These are phyloP conservation scores for Trichoderma sp. DNA, from an alignment of 2,329 filamentous ascomycete genomes.

Conservation along the genomic window DNA sequence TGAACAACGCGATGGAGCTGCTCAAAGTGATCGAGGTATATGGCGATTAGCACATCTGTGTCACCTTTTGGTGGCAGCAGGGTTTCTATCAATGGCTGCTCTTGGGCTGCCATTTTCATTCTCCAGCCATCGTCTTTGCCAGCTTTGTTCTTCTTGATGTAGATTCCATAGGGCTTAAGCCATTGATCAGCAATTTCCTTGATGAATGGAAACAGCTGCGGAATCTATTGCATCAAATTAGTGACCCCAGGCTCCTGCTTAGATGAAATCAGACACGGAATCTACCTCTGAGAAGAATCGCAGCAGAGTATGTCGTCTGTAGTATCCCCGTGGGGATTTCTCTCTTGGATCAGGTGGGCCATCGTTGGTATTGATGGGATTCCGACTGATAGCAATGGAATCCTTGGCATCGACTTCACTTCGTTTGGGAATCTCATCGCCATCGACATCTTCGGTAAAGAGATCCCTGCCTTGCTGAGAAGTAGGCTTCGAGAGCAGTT, in stretches of 20 bases:
- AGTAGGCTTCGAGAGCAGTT: not conserved
- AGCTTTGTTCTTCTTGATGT: constrained; percentile 7
- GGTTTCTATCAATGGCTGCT: not conserved
- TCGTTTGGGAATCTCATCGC: not conserved
- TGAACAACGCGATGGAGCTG: constrained; percentile 7
- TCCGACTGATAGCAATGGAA: not conserved
- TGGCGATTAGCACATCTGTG: constrained; percentile 1
- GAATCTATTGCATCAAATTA: not conserved
- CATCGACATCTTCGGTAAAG: not conserved
- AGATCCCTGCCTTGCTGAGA: not conserved
- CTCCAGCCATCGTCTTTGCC: not conserved
- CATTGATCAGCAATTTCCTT: constrained; percentile 11
- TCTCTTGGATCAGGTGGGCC: constrained; percentile 9
- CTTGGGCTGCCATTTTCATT: not conserved
- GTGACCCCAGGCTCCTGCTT: not conserved
- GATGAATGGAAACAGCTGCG: constrained; percentile 8
- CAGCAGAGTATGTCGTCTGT: constrained; percentile 1
- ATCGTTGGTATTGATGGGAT: not conserved
- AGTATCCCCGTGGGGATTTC: constrained; percentile 11
- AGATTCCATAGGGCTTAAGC: constrained; percentile 9
- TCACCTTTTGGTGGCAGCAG: constrained; percentile 2
- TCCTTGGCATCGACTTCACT: not conserved
- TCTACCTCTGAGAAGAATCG: constrained; percentile 14
- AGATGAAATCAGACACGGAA: not conserved
- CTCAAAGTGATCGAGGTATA: constrained; percentile 1